A percentile compares a stretch with the other conserved stretches of the same genome.
These are phyloP conservation scores for Stemphylium vesicarium DNA, from an alignment of 2,329 filamentous ascomycete genomes.

Conservation along the genomic window DNA sequence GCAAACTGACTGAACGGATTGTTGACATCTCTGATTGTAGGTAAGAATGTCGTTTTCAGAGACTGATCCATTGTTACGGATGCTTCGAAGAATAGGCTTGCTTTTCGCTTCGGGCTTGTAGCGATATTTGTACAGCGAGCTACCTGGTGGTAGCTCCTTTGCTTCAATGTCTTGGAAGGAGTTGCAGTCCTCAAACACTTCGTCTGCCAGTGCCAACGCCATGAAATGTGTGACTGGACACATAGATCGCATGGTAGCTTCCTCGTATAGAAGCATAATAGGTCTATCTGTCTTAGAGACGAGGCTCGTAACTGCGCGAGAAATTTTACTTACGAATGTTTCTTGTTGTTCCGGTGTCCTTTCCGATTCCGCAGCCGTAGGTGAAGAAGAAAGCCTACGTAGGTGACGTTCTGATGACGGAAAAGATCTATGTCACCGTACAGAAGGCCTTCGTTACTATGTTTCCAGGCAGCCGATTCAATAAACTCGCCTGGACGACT, in stretches of 20 bases:
- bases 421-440: conserved; percentile 5
- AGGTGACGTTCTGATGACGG: neutral
- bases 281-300: neutral
- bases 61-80: neutral
- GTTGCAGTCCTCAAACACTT: conserved; percentile 1
- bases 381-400: conserved; percentile 1
- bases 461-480: conserved; percentile 1
- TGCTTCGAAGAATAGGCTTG: neutral
- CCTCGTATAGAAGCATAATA: conserved; percentile 8
- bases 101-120: neutral
- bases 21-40: neutral
- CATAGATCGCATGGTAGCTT: neutral
- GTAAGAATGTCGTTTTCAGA: conserved; percentile 2
- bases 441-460: conserved; percentile 8
- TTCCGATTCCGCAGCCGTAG: conserved; percentile 7
- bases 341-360: conserved; percentile 4
- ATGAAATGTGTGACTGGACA: conserved; percentile 5
- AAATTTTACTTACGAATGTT: conserved; percentile 1
- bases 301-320: no score
- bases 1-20: no score
- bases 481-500: conserved; percentile 7
- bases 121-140: neutral
- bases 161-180: conserved; percentile 1
- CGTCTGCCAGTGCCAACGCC: conserved; percentile 7
- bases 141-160: neutral